Conservation (phyloP, 352 stramenopile species). For the Pythium guiyangense region DNA sequence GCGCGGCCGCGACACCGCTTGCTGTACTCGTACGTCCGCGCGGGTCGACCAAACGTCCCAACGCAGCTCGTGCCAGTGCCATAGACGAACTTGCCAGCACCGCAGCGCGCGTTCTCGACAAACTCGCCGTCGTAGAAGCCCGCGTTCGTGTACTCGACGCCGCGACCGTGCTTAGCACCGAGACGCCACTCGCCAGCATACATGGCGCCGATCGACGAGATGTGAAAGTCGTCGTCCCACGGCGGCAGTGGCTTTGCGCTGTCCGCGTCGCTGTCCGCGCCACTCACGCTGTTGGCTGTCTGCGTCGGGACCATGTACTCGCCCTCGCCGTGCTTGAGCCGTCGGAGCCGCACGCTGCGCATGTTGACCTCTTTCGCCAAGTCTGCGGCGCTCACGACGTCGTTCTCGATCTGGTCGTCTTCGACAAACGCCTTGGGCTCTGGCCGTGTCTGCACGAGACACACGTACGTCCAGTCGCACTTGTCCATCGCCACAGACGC, state of each 20-base stretch:
- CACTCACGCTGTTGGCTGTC: neutral
- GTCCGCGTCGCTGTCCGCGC: neutral
- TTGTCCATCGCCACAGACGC: constrained; percentile 47
- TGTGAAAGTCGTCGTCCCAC: constrained; percentile 56
- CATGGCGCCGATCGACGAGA: constrained; percentile 57
- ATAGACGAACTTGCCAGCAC: constrained; percentile 47
- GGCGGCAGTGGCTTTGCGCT: constrained; percentile 17
- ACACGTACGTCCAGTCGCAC: constrained; percentile 61
- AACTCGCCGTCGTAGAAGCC: constrained; percentile 67
- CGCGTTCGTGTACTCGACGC: constrained; percentile 58
- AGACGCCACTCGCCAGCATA: constrained; percentile 49
- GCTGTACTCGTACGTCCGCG: constrained; percentile 36
- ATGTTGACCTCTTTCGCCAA: constrained; percentile 60
- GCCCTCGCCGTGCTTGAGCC: constrained; percentile 49
- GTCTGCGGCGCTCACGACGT: constrained; percentile 41
- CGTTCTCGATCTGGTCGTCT: constrained; percentile 46
- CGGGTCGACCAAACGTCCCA: constrained; percentile 44
- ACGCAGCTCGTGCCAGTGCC: constrained; percentile 45
- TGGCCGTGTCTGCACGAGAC: constrained; percentile 50
- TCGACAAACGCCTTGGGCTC: constrained; percentile 47
- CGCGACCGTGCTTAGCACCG: constrained; percentile 45
- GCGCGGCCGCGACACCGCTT: constrained; percentile 27
- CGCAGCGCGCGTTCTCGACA: constrained; percentile 29
- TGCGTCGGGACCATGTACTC: constrained; percentile 25
- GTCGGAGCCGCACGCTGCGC: constrained; percentile 47